A percentile compares a stretch with the other conserved stretches of the same genome.
phyloP scores from a whole-genome alignment of 176 grass and related monocot species.

The Melocanna baccifera region DNA sequence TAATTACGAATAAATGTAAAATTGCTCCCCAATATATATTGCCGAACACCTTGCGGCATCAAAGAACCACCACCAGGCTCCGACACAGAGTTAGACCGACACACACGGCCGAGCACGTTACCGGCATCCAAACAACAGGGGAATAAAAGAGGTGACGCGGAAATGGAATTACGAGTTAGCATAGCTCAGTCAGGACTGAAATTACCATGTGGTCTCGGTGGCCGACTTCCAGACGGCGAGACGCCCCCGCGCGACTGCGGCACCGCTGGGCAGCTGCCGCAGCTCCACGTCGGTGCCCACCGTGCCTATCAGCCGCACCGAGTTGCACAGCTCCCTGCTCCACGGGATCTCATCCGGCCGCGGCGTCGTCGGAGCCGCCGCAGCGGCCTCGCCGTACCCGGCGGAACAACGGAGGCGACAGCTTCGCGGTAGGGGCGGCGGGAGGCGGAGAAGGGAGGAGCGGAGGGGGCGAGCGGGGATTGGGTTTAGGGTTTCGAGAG shows the following conservation, averaged over 20 bases:
- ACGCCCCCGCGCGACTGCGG: slow-evolving; percentile 62
- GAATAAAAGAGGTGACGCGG: not conserved
- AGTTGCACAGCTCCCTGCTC: slow-evolving; percentile 77
- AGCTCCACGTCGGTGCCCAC: slow-evolving; percentile 69
- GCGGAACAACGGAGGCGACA: slow-evolving; percentile 28
- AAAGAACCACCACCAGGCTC: not conserved
- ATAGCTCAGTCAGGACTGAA: not conserved
- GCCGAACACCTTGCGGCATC: not conserved
- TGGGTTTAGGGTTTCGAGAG: slow-evolving; percentile 38
- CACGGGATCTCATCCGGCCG: slow-evolving; percentile 64
- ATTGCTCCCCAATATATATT: not conserved
- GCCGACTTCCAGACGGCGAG: slow-evolving; percentile 76
- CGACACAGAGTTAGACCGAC: not conserved
- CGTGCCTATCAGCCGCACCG: slow-evolving; percentile 68
- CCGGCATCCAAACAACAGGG: too few species aligned
- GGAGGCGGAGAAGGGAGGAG: not conserved
- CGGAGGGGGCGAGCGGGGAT: not conserved
- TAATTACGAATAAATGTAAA: not conserved
- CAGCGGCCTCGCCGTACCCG: slow-evolving; percentile 20
- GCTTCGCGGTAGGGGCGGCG: not conserved
- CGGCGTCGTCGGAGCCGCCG: slow-evolving; percentile 23
- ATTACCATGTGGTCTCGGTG: slow-evolving; percentile 74
- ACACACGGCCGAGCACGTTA: not conserved
- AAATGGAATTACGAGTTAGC: not conserved
- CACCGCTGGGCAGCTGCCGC: slow-evolving; percentile 68